phyloP scores from a whole-genome alignment of 495 filamentous ascomycete species.

The Terfezia claveryi region DNA sequence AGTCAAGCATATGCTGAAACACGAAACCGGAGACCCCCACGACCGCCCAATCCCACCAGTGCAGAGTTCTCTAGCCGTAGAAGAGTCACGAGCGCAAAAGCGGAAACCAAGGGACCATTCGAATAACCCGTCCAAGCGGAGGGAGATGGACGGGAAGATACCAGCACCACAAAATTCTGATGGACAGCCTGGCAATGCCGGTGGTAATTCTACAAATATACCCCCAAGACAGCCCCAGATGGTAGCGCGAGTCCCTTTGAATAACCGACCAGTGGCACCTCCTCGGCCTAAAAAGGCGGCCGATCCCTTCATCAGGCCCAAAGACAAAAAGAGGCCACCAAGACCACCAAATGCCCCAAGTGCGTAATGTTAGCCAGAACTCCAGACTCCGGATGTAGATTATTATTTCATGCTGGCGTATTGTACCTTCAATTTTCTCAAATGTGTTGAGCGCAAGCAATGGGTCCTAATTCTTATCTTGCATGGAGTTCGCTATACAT shows the following conservation, averaged over 20 bases:
- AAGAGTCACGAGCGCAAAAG: neutral
- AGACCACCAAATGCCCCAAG: neutral
- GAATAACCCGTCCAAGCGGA: neutral
- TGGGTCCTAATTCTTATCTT: too few species aligned
- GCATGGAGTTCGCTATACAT: too few species aligned
- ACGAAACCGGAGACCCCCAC: neutral
- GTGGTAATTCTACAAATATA: too few species aligned
- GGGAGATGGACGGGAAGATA: neutral
- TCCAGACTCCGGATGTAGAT: too few species aligned
- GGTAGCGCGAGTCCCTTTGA: too few species aligned
- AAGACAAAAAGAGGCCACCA: neutral
- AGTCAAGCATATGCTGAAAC: neutral
- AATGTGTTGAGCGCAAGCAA: too few species aligned
- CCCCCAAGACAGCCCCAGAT: too few species aligned
- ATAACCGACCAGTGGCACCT: neutral
- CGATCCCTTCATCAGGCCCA: constrained; percentile 5
- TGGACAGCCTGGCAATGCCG: too few species aligned
- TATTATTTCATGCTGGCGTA: too few species aligned
- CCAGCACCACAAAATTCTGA: neutral
- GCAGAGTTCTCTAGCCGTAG: neutral
- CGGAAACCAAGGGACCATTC: constrained; percentile 1
- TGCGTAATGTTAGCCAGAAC: too few species aligned
- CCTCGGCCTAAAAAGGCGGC: neutral
- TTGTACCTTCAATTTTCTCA: too few species aligned
- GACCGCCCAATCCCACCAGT: neutral